Conservation (phyloP, 1,284 basidiomycete genomes). For the Vanrija pseudolonga region DNA sequence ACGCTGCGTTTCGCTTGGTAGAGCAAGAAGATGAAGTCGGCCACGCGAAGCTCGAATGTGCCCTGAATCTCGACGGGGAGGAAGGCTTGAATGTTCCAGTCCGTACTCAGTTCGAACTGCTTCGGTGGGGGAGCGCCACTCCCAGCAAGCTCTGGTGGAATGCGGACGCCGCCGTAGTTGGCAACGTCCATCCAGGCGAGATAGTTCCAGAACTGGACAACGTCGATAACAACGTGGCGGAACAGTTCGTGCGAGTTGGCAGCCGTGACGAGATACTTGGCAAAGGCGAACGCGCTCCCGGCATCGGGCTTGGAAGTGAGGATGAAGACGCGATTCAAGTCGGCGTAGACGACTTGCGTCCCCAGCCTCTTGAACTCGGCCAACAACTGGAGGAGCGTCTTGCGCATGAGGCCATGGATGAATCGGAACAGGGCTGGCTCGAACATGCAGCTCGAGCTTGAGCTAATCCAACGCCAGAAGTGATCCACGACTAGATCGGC, state of each 20-base stretch:
- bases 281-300: constrained; percentile 90
- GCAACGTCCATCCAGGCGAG: constrained; percentile 93
- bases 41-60: constrained; percentile 71
- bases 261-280: constrained; percentile 88
- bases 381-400: constrained; percentile 93
- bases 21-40: constrained; percentile 81
- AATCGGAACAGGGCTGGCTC: constrained; percentile 93
- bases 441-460: constrained; percentile 77
- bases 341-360: constrained; percentile 90
- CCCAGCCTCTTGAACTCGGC: constrained; percentile 96
- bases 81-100: constrained; percentile 93
- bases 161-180: constrained; percentile 87
- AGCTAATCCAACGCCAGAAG: constrained; percentile 97
- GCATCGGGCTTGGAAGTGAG: constrained; percentile 90
- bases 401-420: constrained; percentile 92
- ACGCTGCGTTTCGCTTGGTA: constrained; percentile 69
- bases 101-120: constrained; percentile 66
- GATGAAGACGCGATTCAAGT: constrained; percentile 84
- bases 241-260: constrained; percentile 94
- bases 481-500: constrained; percentile 64
- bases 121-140: constrained; percentile 24
- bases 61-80: constrained; percentile 78
- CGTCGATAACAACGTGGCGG: constrained; percentile 83
- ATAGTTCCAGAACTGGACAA: constrained; percentile 90
- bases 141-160: constrained; percentile 55